Base-by-base conservation (phyloP, 2,329 filamentous ascomycete genomes). In the Boeremia exigua region DNA sequence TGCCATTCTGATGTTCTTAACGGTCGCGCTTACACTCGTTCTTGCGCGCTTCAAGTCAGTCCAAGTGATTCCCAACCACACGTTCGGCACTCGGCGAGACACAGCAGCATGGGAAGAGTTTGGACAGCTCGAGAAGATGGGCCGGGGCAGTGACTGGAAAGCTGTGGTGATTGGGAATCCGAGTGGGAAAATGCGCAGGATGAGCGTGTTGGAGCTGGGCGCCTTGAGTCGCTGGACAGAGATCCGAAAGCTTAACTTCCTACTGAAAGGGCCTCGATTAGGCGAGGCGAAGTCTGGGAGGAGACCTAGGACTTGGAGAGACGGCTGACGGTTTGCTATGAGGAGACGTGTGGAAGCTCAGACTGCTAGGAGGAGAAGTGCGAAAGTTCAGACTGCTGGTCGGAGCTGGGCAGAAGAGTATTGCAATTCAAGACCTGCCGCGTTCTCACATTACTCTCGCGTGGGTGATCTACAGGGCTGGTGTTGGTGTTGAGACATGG, bases 161-260 rank as follows among this genome's bases (percentile, higher is more conserved):
- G 86, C 89, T 1, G 80, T 87, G 27, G 84, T 92, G 60, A 85
- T 91, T 68, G 89, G 89, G 11, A 88, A 90, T 67, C 88, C 89
- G 11, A 85, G 84, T 39, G 85, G 87, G 42, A 88, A 86, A 72
- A 85, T 83, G 66, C 82, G 90, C 45, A 82, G 87, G 57, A 86
- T 92, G 81, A 91, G 85, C 69, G 71, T 91, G 23, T 77, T 93
- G 14, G 90, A 93, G 72, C 76, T 90, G 55, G 89, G 90, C 0
- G 76, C 78, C 32, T 78, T 88, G 79, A 88, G 83, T 46, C 79
- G 90, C 36, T 93, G 88, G 87, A 88, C 84, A 23, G 89, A 92
- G 73, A 91, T 93, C 49, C 65, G 79, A 42, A 78, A 76, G 69
- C 63, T 82, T 68, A 82, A 82, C 62, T 73, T 77, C 48, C 51